These are phyloP conservation scores for Conringia planisiliqua DNA, from an alignment of 345 rosid species.

Conservation along the genomic window DNA sequence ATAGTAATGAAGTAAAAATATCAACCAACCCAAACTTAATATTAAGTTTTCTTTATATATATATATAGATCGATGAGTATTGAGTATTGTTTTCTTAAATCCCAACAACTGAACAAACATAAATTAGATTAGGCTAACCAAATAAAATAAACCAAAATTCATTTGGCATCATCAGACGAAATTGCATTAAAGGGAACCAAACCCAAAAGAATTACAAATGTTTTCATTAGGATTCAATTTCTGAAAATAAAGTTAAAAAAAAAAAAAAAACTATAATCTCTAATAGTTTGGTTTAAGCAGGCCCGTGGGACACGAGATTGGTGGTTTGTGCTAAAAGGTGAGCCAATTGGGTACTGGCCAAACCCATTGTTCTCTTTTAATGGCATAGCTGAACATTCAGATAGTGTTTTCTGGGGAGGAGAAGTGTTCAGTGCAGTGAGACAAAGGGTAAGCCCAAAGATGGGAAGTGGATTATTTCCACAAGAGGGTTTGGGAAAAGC, in stretches of 20 bases:
- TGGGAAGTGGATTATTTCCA: constrained; percentile 23
- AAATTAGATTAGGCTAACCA: not conserved
- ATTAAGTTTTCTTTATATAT: no score
- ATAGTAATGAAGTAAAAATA: no score
- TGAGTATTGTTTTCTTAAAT: no score
- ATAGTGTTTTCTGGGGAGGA: constrained; percentile 12
- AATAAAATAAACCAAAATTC: not conserved
- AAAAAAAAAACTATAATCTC: not conserved
- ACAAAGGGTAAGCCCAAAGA: not conserved
- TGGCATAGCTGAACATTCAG: not conserved
- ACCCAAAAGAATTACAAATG: not conserved
- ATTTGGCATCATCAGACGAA: no score
- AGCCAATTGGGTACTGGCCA: constrained; percentile 25
- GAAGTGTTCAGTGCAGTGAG: not conserved
- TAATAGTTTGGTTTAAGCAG: not conserved
- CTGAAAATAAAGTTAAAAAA: not conserved
- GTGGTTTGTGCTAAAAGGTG: not conserved
- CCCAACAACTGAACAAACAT: no score
- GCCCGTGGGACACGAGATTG: not conserved
- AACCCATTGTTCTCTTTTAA: constrained; percentile 2
- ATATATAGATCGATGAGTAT: no score
- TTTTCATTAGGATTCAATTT: not conserved
- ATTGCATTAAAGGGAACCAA: not conserved
- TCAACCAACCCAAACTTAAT: no score
- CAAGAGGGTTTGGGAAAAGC: not conserved